Percentiles rank a stretch among this genome's conserved stretches.
Evolutionary conservation across 495 filamentous ascomycete genomes (phyloP).

Genomic region (Evansstolkia leycettana): DNA sequence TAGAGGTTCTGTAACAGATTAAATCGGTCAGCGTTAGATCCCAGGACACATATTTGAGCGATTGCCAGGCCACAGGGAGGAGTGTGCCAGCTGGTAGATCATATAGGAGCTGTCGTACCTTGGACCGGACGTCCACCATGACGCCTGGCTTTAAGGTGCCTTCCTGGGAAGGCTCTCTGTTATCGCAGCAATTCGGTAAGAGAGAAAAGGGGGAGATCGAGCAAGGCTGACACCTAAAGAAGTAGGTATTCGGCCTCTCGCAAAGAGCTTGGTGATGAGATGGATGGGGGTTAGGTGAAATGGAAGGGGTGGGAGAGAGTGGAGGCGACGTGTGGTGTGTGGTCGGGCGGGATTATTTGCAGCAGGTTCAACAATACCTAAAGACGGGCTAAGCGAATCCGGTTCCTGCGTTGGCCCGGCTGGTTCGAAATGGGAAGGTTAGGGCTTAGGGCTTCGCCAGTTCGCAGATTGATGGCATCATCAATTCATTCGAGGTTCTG

Average conservation of each 20-base stretch:
- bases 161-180: conserved; percentile 37
- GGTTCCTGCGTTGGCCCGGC: conserved; percentile 3
- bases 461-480: conserved; percentile 12
- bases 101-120: conserved; percentile 23
- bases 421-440: conserved; percentile 10
- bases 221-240: conserved; percentile 28
- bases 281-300: conserved; percentile 15
- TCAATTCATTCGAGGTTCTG: no score
- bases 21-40: neutral
- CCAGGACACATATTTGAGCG: no score
- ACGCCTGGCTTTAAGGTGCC: conserved; percentile 36
- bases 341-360: neutral
- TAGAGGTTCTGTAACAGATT: conserved; percentile 50
- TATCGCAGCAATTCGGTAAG: conserved; percentile 28
- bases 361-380: no score
- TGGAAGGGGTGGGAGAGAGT: conserved; percentile 9
- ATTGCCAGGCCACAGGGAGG: neutral
- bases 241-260: conserved; percentile 21
- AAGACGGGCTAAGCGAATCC: conserved; percentile 23
- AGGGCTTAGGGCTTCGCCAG: conserved; percentile 21
- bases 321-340: conserved; percentile 16
- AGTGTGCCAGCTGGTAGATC: neutral
- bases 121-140: conserved; percentile 41
- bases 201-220: conserved; percentile 13
- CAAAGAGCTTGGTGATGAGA: conserved; percentile 15